These are phyloP conservation scores for Pinus taeda DNA, from an alignment of 75 land plant species.

Conservation along the genomic window DNA sequence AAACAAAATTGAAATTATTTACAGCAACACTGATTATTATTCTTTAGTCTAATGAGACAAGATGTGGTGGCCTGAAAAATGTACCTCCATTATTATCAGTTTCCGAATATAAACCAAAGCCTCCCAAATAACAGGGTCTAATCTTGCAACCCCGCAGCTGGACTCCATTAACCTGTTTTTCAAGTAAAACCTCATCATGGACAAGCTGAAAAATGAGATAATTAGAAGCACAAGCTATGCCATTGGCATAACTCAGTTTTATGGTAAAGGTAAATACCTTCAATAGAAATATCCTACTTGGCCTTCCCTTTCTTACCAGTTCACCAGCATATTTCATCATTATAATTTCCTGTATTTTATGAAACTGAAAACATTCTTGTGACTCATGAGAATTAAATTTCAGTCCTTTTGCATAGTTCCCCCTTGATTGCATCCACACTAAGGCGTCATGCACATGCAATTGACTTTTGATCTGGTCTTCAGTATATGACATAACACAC, in stretches of 20 bases:
- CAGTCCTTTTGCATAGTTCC: not conserved
- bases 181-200: not conserved
- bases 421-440: not conserved
- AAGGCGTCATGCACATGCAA: not conserved
- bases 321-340: not conserved
- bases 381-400: not conserved
- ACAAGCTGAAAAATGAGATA: not conserved
- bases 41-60: too few species aligned
- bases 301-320: not conserved
- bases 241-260: not conserved
- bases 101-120: constrained; percentile 44
- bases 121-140: constrained; percentile 37
- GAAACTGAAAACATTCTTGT: not conserved
- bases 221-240: not conserved
- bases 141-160: constrained; percentile 54
- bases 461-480: not conserved
- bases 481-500: not conserved
- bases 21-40: not conserved
- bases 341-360: not conserved
- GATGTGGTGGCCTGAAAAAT: not conserved
- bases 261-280: not conserved
- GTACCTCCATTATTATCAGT: constrained; percentile 28
- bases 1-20: not conserved
- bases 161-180: constrained; percentile 36
- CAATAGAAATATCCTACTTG: not conserved